phyloP scores from a whole-genome alignment of 257 asterid species.

The Solanum gracilifrons region DNA sequence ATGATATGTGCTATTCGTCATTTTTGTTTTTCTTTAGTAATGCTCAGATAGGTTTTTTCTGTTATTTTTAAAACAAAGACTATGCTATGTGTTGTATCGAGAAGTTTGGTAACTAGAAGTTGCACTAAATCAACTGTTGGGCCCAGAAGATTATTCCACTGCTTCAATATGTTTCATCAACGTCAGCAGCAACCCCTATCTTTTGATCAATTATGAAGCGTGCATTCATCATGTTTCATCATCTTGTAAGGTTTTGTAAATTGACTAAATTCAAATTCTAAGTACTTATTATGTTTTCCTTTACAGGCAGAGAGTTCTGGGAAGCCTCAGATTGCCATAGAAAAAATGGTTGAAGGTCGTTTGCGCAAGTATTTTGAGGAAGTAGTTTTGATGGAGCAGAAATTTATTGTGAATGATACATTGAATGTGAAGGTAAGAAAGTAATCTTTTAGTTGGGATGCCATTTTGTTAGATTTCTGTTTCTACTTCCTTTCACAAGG shows the following conservation, averaged over 20 bases:
- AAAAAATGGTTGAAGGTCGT: constrained; percentile 94
- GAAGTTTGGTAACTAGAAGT: background rate
- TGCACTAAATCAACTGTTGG: background rate
- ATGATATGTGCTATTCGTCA: background rate
- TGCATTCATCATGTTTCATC: background rate
- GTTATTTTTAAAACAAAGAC: background rate
- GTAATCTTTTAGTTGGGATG: background rate
- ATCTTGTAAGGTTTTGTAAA: background rate
- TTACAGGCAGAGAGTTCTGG: constrained; percentile 82
- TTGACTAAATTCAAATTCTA: background rate
- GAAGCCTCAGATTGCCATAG: constrained; percentile 77
- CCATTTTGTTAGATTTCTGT: background rate
- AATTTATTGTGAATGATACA: constrained; percentile 67
- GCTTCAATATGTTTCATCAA: background rate
- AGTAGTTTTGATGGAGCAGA: constrained; percentile 94
- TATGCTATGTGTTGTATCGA: background rate
- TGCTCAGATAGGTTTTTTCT: background rate
- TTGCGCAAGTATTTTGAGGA: constrained; percentile 87
- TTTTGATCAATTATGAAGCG: background rate
- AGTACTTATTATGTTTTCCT: constrained; percentile 2
- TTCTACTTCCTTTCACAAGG: background rate
- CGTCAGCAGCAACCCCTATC: background rate
- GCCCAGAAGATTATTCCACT: background rate
- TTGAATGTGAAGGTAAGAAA: constrained; percentile 49
- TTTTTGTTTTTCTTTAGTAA: background rate